Conservation (phyloP, 768 basidiomycete genomes). For the Suillus placidus region DNA sequence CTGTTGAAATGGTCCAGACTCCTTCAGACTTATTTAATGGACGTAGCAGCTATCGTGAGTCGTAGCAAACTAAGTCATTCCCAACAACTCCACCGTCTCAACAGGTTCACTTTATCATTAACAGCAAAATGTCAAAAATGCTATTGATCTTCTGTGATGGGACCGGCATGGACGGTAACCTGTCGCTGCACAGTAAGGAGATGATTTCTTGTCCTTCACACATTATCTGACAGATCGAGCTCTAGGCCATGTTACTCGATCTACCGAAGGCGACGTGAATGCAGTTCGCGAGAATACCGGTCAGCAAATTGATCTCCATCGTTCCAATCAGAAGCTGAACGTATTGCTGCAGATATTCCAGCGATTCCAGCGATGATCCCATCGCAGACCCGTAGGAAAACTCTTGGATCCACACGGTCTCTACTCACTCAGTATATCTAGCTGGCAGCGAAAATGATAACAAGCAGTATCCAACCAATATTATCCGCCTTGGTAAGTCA, state of each 20-base stretch:
- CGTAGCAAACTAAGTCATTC: too few species aligned
- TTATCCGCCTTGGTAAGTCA: too few species aligned
- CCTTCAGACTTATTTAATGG: too few species aligned
- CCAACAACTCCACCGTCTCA: too few species aligned
- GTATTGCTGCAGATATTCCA: too few species aligned
- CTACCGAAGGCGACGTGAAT: background rate
- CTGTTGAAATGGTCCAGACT: too few species aligned
- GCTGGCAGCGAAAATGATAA: background rate
- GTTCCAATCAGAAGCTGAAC: background rate
- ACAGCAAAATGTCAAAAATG: background rate
- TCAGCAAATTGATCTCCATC: background rate
- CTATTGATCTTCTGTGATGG: conserved; percentile 16
- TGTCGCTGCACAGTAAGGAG: background rate
- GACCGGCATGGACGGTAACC: conserved; percentile 16
- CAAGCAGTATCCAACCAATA: background rate
- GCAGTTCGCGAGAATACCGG: background rate
- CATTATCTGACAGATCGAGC: background rate
- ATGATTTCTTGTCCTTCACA: background rate
- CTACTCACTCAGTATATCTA: background rate
- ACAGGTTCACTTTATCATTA: too few species aligned
- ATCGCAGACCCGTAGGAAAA: too few species aligned
- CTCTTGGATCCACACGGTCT: background rate
- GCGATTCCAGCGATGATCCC: too few species aligned
- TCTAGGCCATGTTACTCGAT: background rate
- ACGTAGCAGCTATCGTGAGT: too few species aligned